phyloP scores from a whole-genome alignment of 208 protist species.

The Acanthamoeba culbertsoni region DNA sequence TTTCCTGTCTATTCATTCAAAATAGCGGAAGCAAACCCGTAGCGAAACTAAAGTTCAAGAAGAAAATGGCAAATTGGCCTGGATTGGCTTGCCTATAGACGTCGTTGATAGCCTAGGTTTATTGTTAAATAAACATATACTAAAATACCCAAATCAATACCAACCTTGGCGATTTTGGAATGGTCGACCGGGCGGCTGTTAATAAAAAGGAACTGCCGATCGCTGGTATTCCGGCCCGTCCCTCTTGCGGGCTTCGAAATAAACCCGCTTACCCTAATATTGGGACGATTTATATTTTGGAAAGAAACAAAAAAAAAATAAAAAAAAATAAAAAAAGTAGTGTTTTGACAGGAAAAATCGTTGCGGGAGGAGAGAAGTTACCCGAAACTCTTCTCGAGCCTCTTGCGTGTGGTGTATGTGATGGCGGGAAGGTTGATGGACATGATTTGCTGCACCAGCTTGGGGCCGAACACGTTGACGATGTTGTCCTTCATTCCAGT shows the following conservation, averaged over 20 bases:
- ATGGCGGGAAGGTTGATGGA: not conserved
- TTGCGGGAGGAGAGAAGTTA: too few species aligned
- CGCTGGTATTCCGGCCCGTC: slow-evolving; percentile 53
- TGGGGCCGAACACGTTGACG: slow-evolving; percentile 63
- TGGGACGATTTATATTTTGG: not conserved
- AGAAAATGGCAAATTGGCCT: slow-evolving; percentile 64
- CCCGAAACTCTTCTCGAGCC: not conserved
- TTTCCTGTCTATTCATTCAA: too few species aligned
- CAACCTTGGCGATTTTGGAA: not conserved
- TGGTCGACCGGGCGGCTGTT: slow-evolving; percentile 48
- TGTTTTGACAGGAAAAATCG: not conserved
- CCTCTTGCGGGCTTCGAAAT: slow-evolving; percentile 35
- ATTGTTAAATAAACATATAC: not conserved
- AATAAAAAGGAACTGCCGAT: slow-evolving; percentile 78
- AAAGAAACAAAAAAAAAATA: not conserved
- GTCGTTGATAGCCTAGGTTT: slow-evolving; percentile 47
- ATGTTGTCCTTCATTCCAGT: slow-evolving; percentile 59
- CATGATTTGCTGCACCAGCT: slow-evolving; percentile 47
- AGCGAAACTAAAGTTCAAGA: slow-evolving; percentile 46
- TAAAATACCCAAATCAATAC: not conserved
- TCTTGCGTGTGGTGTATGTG: not conserved
- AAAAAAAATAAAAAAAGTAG: not conserved
- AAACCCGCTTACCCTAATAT: slow-evolving; percentile 56
- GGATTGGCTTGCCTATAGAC: slow-evolving; percentile 61
- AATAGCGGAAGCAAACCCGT: slow-evolving; percentile 48